Conservation (phyloP, 2,329 filamentous ascomycete species). For the Fusarium begoniae region DNA sequence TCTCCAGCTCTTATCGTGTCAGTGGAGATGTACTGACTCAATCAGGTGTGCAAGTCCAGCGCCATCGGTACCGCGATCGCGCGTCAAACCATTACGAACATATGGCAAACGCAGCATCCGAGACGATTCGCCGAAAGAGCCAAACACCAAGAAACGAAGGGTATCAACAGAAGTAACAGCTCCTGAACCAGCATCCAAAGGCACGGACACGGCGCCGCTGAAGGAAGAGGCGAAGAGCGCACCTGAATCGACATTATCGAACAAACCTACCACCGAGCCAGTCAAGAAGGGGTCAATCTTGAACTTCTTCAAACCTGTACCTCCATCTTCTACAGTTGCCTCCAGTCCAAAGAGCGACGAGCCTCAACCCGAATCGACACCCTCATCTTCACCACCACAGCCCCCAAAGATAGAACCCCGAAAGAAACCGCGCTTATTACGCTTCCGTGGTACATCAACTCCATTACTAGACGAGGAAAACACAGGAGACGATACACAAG, state of each 20-base stretch:
- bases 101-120: slow-evolving; percentile 51
- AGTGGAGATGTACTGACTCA: not conserved
- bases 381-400: slow-evolving; percentile 35
- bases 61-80: slow-evolving; percentile 37
- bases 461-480: slow-evolving; percentile 13
- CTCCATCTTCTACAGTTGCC: not conserved
- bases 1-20: accelerated
- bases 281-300: slow-evolving; percentile 50
- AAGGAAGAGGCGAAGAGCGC: not conserved
- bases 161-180: not conserved
- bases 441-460: slow-evolving; percentile 39
- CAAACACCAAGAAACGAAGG: slow-evolving; percentile 40
- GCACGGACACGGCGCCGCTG: not conserved
- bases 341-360: slow-evolving; percentile 29
- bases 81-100: slow-evolving; percentile 51
- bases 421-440: slow-evolving; percentile 43
- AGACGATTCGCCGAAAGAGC: slow-evolving; percentile 33
- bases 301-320: slow-evolving; percentile 53
- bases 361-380: slow-evolving; percentile 27
- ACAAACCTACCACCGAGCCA: not conserved
- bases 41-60: slow-evolving; percentile 46
- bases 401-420: not conserved
- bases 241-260: not conserved
- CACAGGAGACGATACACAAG: not conserved
- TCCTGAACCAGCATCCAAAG: not conserved